Evolutionary conservation across 2,329 filamentous ascomycete genomes (phyloP).

Genomic region (Sporothrix sp.): DNA sequence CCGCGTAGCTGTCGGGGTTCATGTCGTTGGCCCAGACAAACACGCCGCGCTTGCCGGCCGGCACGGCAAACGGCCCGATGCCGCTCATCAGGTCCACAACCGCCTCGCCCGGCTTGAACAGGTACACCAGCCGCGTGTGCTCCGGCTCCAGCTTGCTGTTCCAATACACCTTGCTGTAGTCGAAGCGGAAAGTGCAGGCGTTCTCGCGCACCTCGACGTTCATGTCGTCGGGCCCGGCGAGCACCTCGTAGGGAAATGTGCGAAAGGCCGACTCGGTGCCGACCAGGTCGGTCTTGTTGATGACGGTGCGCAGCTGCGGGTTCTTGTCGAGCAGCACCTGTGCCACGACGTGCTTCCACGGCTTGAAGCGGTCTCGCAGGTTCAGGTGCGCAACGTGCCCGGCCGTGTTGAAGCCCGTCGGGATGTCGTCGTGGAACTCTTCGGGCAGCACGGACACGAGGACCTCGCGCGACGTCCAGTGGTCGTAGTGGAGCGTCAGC

Average conservation of each 20-base stretch:
- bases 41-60: constrained; percentile 77
- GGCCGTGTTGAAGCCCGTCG: constrained; percentile 76
- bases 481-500: constrained; percentile 67
- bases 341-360: constrained; percentile 79
- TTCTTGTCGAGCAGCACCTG: constrained; percentile 88
- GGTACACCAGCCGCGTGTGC: constrained; percentile 66
- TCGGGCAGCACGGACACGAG: constrained; percentile 73
- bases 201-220: constrained; percentile 76
- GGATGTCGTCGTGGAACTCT: constrained; percentile 69
- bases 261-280: constrained; percentile 77
- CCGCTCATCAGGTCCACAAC: constrained; percentile 97
- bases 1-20: constrained; percentile 77
- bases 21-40: constrained; percentile 97
- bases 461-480: constrained; percentile 86
- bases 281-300: constrained; percentile 90
- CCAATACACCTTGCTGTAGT: constrained; percentile 97
- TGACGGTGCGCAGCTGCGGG: constrained; percentile 69
- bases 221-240: constrained; percentile 72
- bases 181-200: constrained; percentile 78
- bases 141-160: constrained; percentile 86
- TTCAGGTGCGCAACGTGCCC: constrained; percentile 93
- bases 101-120: constrained; percentile 76
- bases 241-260: constrained; percentile 86
- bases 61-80: constrained; percentile 88
- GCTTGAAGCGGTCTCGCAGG: constrained; percentile 69